These are phyloP conservation scores for Agroathelia rolfsii DNA, from an alignment of 1,284 basidiomycete species.

Conservation along the genomic window DNA sequence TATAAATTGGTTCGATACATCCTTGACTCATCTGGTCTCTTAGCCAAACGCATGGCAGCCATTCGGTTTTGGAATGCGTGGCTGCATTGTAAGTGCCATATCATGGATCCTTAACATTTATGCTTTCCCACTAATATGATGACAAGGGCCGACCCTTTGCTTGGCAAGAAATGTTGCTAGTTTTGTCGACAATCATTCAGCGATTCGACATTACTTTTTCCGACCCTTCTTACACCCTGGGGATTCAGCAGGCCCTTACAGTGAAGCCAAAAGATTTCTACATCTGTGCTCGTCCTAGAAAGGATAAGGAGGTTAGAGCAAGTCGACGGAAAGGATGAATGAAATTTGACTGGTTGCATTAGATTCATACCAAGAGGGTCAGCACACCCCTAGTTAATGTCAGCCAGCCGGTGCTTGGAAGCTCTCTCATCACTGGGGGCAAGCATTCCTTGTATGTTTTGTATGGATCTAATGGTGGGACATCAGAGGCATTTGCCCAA, in stretches of 20 bases:
- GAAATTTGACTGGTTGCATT: too few species aligned
- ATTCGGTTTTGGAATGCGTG: slow-evolving; percentile 31
- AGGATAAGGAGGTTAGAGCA: too few species aligned
- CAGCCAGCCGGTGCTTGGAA: too few species aligned
- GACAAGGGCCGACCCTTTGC: slow-evolving; percentile 33
- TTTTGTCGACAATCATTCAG: slow-evolving; percentile 30
- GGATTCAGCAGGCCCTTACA: slow-evolving; percentile 37
- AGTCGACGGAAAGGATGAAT: too few species aligned
- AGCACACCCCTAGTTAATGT: too few species aligned
- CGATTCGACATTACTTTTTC: slow-evolving; percentile 34
- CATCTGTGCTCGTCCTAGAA: slow-evolving; percentile 30
- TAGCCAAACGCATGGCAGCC: slow-evolving; percentile 38
- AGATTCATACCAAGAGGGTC: too few species aligned
- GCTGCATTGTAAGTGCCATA: slow-evolving; percentile 25
- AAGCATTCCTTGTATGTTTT: slow-evolving; percentile 30
- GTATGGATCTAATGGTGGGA: slow-evolving; percentile 42
- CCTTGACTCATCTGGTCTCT: neutral
- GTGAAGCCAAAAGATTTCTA: slow-evolving; percentile 36
- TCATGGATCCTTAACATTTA: neutral
- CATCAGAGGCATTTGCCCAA: slow-evolving; percentile 41
- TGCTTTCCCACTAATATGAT: too few species aligned
- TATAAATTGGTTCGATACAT: slow-evolving; percentile 2
- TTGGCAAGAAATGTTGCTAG: slow-evolving; percentile 37
- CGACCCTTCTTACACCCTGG: slow-evolving; percentile 33
- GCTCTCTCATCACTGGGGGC: too few species aligned